These are phyloP conservation scores for Mucor plumbeus DNA, from an alignment of 371 early-diverging fungal genomes.

Conservation along the genomic window DNA sequence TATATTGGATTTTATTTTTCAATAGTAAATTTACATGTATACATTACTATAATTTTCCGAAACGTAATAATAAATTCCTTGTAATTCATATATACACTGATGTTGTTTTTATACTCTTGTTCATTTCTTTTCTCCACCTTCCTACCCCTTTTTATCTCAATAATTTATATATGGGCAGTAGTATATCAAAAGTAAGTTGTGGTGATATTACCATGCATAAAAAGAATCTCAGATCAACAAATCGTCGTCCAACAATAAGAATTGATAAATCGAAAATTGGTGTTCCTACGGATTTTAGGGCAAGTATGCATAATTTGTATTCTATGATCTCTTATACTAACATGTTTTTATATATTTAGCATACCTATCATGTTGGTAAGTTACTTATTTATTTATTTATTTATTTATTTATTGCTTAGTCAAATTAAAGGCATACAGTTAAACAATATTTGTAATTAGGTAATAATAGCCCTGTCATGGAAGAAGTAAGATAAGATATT, in stretches of 20 bases:
- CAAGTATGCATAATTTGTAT: constrained; percentile 15
- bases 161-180: constrained; percentile 29
- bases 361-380: constrained; percentile 47
- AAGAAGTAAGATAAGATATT: neutral
- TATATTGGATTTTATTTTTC: no score
- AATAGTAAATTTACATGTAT: no score
- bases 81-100: neutral
- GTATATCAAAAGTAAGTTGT: constrained; percentile 39
- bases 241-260: constrained; percentile 21
- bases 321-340: neutral
- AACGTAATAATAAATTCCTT: constrained; percentile 6
- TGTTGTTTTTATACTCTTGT: neutral
- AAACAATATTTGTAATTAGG: neutral
- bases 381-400: neutral
- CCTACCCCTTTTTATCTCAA: constrained; percentile 2
- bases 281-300: constrained; percentile 42
- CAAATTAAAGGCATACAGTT: neutral
- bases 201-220: constrained; percentile 21
- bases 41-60: neutral
- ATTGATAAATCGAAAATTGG: constrained; percentile 41
- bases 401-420: no score
- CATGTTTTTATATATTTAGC: constrained; percentile 18
- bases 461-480: constrained; percentile 22
- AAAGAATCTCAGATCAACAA: constrained; percentile 17
- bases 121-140: neutral